phyloP scores from a whole-genome alignment of 192 early-diverging fungal genomes.

The Backusella parvicylindrica region DNA sequence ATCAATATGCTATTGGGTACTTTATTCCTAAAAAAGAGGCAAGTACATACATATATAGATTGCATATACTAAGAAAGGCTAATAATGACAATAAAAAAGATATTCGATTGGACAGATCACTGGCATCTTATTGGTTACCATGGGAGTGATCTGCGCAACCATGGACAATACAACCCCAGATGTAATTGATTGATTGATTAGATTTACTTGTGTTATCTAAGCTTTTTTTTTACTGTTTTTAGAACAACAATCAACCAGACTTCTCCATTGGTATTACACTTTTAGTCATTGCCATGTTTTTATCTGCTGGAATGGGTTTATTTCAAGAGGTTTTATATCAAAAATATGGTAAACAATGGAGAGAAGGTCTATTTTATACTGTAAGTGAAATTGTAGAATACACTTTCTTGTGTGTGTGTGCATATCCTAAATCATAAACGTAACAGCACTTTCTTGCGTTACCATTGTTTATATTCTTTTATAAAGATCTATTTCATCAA shows the following conservation, averaged over 20 bases:
- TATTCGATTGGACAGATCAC: constrained; percentile 48
- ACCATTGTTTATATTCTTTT: constrained; percentile 78
- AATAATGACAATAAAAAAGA: constrained; percentile 8
- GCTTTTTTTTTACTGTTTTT: neutral
- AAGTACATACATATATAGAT: neutral
- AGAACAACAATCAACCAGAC: constrained; percentile 27
- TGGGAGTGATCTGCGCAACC: constrained; percentile 64
- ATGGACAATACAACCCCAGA: neutral
- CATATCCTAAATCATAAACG: neutral
- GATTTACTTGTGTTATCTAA: constrained; percentile 16
- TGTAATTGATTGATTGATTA: neutral
- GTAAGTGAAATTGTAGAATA: constrained; percentile 28
- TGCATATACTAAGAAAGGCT: neutral
- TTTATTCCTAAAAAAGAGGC: constrained; percentile 58
- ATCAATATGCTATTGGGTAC: constrained; percentile 78
- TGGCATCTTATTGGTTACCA: constrained; percentile 71
- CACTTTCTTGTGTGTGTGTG: neutral
- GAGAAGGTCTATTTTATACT: constrained; percentile 87
- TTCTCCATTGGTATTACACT: constrained; percentile 55
- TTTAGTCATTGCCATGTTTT: constrained; percentile 64
- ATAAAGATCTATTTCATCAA: constrained; percentile 58
- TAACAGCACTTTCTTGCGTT: constrained; percentile 70
- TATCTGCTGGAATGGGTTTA: constrained; percentile 80
- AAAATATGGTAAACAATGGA: constrained; percentile 78
- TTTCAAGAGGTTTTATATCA: constrained; percentile 77